These are phyloP conservation scores for Conidiobolus incongruus DNA, from an alignment of 371 early-diverging fungal genomes.

Conservation along the genomic window DNA sequence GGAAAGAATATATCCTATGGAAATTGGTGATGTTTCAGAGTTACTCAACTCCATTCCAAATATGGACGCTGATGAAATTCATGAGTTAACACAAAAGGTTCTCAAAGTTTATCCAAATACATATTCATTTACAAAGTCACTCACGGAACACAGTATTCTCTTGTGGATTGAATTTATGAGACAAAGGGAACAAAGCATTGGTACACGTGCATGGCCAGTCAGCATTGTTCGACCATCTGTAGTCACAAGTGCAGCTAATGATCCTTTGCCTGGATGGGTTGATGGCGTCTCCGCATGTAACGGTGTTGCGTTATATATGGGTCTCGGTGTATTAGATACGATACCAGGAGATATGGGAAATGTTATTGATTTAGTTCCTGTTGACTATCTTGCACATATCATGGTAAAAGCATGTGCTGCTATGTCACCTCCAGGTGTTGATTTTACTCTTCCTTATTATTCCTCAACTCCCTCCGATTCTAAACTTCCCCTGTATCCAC, in stretches of 20 bases:
- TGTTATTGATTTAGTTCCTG: conserved; percentile 10
- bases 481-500: conserved; percentile 1
- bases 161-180: conserved; percentile 16
- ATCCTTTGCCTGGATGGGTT: conserved; percentile 39
- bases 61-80: conserved; percentile 13
- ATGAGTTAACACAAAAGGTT: conserved; percentile 9
- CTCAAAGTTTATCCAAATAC: conserved; percentile 20
- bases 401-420: neutral
- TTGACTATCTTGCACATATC: neutral
- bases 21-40: conserved; percentile 18
- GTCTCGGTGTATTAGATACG: conserved; percentile 5
- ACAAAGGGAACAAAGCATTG: conserved; percentile 11
- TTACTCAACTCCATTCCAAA: conserved; percentile 21
- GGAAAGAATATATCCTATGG: conserved; percentile 19
- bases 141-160: conserved; percentile 25
- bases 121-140: conserved; percentile 24
- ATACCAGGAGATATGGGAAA: conserved; percentile 9
- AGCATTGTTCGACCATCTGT: conserved; percentile 25
- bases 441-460: conserved; percentile 10
- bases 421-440: conserved; percentile 6
- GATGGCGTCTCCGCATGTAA: conserved; percentile 33
- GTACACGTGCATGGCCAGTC: conserved; percentile 10
- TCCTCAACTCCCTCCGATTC: conserved; percentile 4
- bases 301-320: conserved; percentile 10
- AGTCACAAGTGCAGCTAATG: conserved; percentile 21